Evolutionary conservation across 768 basidiomycete species (phyloP), one percentile per base, ranked within the genome.

Genomic region (Rhizopogon vesiculosus): DNA sequence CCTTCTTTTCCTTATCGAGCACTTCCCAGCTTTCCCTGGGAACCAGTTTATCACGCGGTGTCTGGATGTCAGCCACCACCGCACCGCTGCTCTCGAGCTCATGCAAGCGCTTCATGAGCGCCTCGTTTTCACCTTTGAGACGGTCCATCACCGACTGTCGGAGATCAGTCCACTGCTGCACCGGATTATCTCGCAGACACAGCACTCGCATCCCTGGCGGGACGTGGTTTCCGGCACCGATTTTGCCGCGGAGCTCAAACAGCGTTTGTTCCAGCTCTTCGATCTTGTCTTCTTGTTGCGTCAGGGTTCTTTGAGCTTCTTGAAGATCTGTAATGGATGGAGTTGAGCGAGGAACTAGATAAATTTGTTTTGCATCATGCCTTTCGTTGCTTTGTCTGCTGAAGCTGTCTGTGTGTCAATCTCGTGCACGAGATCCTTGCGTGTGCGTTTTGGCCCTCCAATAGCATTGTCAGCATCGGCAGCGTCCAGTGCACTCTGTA

Each of bases 1-100:
- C 86, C 45, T 73, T 68, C 63, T 89, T 90, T 64, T 93, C 89
- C 55, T 78, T 78, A 45, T 78, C 73, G 2, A 89, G 74, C 1
- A 85, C 77, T 51, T 93, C 90, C 78, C 80, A 93, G 62, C 89
- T 91, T 69, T 86, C 87, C 3, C 87, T 76, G 1, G 93, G 91
- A 0, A 97, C 85, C 4, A 87, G 69, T 29, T 58, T 59, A 28
- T 57, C 64, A 13, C 53, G 59, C 5, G 50, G 57, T 25, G 59
- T 62, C 18, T 68, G 58, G 16, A 58, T 31, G 2, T 61, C 69
- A 3, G 42, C 56, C 19, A 59, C 59, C 18, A 51, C 60, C 5
- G 48, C 35, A 15, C 71, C 73, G 9, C 66, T 72, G 25, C 69
- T 73, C 63, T 88, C 88, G 5, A 91, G 70, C 13, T 83, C 84